These are phyloP conservation scores for Trichocladium uniseriatum DNA, from an alignment of 495 filamentous ascomycete species.

Conservation along the genomic window DNA sequence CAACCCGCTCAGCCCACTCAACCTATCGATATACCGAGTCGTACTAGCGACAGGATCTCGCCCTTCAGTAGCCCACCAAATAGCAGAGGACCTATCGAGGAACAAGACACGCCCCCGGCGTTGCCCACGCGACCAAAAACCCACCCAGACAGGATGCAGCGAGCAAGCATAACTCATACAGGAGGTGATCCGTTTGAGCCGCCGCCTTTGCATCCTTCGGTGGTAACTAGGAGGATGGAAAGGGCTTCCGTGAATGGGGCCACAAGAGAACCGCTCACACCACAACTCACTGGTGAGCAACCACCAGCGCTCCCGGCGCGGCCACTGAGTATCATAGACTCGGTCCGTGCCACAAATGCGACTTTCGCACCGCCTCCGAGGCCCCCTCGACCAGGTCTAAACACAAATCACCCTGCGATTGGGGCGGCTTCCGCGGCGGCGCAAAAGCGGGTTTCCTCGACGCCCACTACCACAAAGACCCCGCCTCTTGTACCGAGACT, in stretches of 20 bases:
- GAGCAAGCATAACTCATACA: constrained; percentile 22
- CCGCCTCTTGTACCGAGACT: constrained; percentile 28
- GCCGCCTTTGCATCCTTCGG: constrained; percentile 41
- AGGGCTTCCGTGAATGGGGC: constrained; percentile 33
- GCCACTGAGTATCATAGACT: constrained; percentile 29
- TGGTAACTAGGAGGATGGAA: constrained; percentile 29
- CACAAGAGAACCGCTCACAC: constrained; percentile 19
- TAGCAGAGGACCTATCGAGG: constrained; percentile 54
- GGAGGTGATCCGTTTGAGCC: constrained; percentile 42
- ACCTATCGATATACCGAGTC: constrained; percentile 24
- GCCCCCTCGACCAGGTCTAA: constrained; percentile 35
- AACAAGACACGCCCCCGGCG: constrained; percentile 34
- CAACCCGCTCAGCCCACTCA: constrained; percentile 20
- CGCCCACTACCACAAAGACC: constrained; percentile 38
- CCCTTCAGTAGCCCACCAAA: constrained; percentile 87
- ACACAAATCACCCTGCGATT: constrained; percentile 27
- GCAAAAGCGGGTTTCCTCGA: constrained; percentile 44
- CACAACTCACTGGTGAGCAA: constrained; percentile 36
- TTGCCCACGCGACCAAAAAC: constrained; percentile 33
- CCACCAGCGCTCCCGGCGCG: constrained; percentile 56
- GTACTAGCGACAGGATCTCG: constrained; percentile 45
- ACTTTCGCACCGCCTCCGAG: constrained; percentile 36
- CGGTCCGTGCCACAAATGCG: constrained; percentile 11
- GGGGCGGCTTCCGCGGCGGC: constrained; percentile 11
- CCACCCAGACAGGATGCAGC: constrained; percentile 16